phyloP scores from a whole-genome alignment of 1,284 basidiomycete genomes.

The Tranzscheliella williamsii region DNA sequence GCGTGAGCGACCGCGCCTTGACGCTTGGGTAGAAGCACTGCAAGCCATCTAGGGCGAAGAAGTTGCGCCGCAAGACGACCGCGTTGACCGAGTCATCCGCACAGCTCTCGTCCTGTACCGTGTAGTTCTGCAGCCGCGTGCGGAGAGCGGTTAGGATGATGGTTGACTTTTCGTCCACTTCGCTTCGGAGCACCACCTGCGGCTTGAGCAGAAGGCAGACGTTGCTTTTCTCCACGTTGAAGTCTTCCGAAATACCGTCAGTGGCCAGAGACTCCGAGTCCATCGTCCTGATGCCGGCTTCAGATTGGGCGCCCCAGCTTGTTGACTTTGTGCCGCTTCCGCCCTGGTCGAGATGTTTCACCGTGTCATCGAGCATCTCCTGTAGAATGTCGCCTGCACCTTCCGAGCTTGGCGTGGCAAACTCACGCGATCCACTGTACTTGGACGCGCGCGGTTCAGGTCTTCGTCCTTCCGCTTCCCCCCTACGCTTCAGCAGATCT shows the following conservation, averaged over 20 bases:
- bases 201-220: slow-evolving; percentile 86
- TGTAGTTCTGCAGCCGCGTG: slow-evolving; percentile 78
- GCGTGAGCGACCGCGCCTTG: slow-evolving; percentile 58
- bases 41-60: slow-evolving; percentile 74
- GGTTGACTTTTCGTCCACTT: slow-evolving; percentile 69
- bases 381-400: slow-evolving; percentile 46
- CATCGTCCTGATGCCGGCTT: not conserved
- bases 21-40: slow-evolving; percentile 81
- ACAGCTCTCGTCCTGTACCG: slow-evolving; percentile 78
- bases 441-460: not conserved
- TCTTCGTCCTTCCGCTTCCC: slow-evolving; percentile 5
- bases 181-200: slow-evolving; percentile 80
- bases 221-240: slow-evolving; percentile 68
- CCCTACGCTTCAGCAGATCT: slow-evolving; percentile 41
- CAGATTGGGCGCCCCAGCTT: not conserved
- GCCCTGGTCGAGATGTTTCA: slow-evolving; percentile 33
- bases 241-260: slow-evolving; percentile 62
- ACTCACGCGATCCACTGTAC: not conserved
- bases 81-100: slow-evolving; percentile 82
- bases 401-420: not conserved
- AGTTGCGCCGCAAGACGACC: slow-evolving; percentile 81
- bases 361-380: slow-evolving; percentile 54
- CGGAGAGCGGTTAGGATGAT: slow-evolving; percentile 81
- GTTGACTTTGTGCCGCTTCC: slow-evolving; percentile 9
- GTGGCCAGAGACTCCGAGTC: slow-evolving; percentile 24